Evolutionary conservation across 805 yeast species (phyloP).

Genomic region (Nakazawaea wyomingensis): DNA sequence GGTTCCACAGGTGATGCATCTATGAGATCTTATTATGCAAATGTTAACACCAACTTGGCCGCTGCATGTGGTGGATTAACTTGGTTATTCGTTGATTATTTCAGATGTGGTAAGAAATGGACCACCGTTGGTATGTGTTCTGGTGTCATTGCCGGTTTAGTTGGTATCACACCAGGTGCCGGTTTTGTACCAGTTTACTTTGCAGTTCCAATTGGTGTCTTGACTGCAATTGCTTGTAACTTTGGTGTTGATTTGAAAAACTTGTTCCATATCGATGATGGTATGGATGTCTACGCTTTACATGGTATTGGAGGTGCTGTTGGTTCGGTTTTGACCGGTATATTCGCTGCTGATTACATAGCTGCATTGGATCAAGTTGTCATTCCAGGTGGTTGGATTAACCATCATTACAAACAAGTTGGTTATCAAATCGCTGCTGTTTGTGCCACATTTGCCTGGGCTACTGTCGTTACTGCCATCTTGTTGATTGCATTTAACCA

Average conservation of each 20-base stretch:
- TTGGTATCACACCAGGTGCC: slow-evolving; percentile 95
- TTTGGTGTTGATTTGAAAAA: slow-evolving; percentile 78
- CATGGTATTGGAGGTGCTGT: slow-evolving; percentile 92
- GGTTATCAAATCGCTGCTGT: slow-evolving; percentile 86
- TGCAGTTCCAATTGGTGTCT: slow-evolving; percentile 76
- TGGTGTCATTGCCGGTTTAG: slow-evolving; percentile 91
- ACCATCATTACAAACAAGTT: slow-evolving; percentile 75
- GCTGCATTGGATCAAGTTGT: slow-evolving; percentile 74
- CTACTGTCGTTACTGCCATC: slow-evolving; percentile 67
- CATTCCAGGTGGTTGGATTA: slow-evolving; percentile 84
- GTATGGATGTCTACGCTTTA: slow-evolving; percentile 88
- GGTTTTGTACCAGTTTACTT: slow-evolving; percentile 93
- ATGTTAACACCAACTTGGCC: slow-evolving; percentile 88
- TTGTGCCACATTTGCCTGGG: slow-evolving; percentile 66
- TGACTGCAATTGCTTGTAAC: slow-evolving; percentile 76
- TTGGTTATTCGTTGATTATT: slow-evolving; percentile 90
- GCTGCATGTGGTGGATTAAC: slow-evolving; percentile 91
- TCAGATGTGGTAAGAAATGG: slow-evolving; percentile 84
- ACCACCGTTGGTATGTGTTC: slow-evolving; percentile 92
- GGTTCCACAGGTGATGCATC: slow-evolving; percentile 94
- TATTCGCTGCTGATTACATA: slow-evolving; percentile 88
- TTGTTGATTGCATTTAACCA: slow-evolving; percentile 63
- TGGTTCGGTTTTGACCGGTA: slow-evolving; percentile 82
- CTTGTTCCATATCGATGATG: slow-evolving; percentile 77
- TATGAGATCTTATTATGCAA: slow-evolving; percentile 91